Evolutionary conservation across 73 alveolate species (phyloP), one percentile per base, ranked within the genome.

Genomic region (Paramecium pentaurelia): DNA sequence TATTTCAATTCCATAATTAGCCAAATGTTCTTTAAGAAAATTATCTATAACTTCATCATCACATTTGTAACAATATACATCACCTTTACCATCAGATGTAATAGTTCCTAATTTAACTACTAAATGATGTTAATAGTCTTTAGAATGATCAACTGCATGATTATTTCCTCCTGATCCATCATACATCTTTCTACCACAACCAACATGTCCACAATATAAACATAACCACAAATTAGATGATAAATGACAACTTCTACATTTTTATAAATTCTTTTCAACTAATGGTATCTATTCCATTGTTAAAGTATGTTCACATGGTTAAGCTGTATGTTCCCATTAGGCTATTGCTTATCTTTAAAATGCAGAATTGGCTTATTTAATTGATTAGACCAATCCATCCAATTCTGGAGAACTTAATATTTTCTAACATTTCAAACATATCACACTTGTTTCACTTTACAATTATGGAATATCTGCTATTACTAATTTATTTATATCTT

Each of bases 61-160:
- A 93, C 99, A 98, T 9, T 95, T 92, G 93, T 98, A 98, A 77
- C 99, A 98, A 95, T 93, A 96, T 75, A 96, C 91, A 75, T 98
- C 96, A n/a, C 99, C 99, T 37, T 95, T 96, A 34, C 99, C 99
- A 90, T 98, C 99, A 27, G 99, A 99, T 6, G 99, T 99, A 92
- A 99, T 99, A 12, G 99, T 99, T 4, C 99, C 99, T 37, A 99
- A 93, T 95, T 99, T 99, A 92, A 98, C 99, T 10, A 98, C 99
- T 44, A 98, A 70, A 28, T 98, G 98, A 95, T 98, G 99, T 30
- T 93, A 59, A 2, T 97, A 86, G 22, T 86, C 93, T 75, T 97
- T 87, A 92, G 80, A 92, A 92, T 98, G 99, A 37, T 86, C 98
- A 10, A 98, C 95, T 10, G 99, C 99, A 84, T 98, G 99, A 60